Evolutionary conservation across 805 yeast genomes (phyloP).

Genomic region (Schwanniomyces sp.): DNA sequence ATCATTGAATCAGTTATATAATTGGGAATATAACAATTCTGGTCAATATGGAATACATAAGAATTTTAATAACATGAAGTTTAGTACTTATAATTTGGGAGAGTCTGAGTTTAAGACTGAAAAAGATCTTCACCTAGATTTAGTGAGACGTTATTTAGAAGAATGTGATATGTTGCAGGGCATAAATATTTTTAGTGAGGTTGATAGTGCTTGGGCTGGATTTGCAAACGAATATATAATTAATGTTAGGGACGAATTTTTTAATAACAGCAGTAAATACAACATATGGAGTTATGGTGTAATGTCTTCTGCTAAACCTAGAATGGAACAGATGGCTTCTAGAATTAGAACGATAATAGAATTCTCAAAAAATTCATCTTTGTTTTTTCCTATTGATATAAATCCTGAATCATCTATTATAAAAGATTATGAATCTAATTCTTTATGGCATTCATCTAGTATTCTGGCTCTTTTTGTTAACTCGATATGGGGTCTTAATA

Average conservation of each 20-base stretch:
- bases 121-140: slow-evolving; percentile 40
- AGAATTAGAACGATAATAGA: slow-evolving; percentile 48
- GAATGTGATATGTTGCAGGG: slow-evolving; percentile 76
- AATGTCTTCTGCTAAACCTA: slow-evolving; percentile 6
- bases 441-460: slow-evolving; percentile 22
- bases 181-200: slow-evolving; percentile 63
- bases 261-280: slow-evolving; percentile 38
- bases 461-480: slow-evolving; percentile 23
- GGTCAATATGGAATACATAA: slow-evolving; percentile 19
- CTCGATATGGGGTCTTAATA: slow-evolving; percentile 38
- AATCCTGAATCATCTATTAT: slow-evolving; percentile 7
- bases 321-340: slow-evolving; percentile 20
- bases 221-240: slow-evolving; percentile 52
- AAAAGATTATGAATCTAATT: slow-evolving; percentile 4
- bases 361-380: slow-evolving; percentile 47
- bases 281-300: slow-evolving; percentile 37
- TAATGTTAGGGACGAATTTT: slow-evolving; percentile 68
- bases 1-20: slow-evolving; percentile 50
- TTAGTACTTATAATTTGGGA: slow-evolving; percentile 57
- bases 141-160: slow-evolving; percentile 66
- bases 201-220: slow-evolving; percentile 87
- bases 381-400: slow-evolving; percentile 55
- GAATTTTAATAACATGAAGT: slow-evolving; percentile 35
- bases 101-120: slow-evolving; percentile 51
- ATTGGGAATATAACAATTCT: slow-evolving; percentile 51